Evolutionary conservation across 179 eudicot genomes (phyloP).

Genomic region (Drosera spatulata): DNA sequence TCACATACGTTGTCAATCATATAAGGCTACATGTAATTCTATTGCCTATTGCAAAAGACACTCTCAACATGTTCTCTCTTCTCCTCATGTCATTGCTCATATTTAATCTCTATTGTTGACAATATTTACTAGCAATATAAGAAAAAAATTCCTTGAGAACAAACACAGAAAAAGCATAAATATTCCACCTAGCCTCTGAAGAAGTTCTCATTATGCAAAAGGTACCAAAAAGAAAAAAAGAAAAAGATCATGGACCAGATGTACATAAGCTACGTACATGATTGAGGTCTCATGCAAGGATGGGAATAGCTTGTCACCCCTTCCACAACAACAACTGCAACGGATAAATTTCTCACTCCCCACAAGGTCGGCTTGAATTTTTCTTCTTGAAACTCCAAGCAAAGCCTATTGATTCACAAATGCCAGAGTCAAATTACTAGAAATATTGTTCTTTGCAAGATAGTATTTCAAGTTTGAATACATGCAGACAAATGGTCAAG

Average conservation of each 20-base stretch:
- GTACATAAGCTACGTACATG: slow-evolving; percentile 35
- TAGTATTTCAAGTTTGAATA: neutral
- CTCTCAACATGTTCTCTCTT: neutral
- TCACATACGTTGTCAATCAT: no score
- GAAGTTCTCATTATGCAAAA: neutral
- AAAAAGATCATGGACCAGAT: neutral
- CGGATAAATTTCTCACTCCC: slow-evolving; percentile 49
- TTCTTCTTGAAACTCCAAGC: slow-evolving; percentile 77
- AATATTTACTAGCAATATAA: neutral
- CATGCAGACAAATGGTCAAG: neutral
- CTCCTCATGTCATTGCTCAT: no score
- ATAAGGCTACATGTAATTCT: no score
- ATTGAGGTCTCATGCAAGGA: slow-evolving; percentile 78
- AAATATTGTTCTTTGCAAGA: neutral
- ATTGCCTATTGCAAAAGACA: neutral
- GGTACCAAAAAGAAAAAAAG: neutral
- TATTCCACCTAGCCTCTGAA: neutral
- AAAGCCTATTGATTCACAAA: slow-evolving; percentile 41
- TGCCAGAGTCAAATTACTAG: neutral
- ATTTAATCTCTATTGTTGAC: no score
- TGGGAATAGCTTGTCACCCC: slow-evolving; percentile 28
- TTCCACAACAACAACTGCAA: slow-evolving; percentile 71
- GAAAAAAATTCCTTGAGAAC: neutral
- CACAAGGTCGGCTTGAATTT: slow-evolving; percentile 74
- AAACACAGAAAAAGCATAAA: neutral